A percentile compares a stretch with the other conserved stretches of the same genome.
Conservation (phyloP, 352 stramenopile genomes). For the Pythium volutum region DNA sequence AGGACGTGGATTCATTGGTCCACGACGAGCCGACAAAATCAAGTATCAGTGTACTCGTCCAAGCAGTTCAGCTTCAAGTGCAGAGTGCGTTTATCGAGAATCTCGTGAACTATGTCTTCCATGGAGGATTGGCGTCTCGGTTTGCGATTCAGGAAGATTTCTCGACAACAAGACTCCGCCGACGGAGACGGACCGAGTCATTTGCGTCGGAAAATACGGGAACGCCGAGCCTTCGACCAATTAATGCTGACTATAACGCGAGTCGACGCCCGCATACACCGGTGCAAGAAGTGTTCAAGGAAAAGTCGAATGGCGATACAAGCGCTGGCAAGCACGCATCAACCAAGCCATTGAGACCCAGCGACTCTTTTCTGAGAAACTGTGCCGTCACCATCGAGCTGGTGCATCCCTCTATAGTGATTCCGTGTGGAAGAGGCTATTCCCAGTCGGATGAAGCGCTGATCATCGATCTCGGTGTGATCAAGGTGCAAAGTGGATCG, state of each 20-base stretch:
- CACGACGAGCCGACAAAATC: slow-evolving; percentile 27
- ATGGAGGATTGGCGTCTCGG: slow-evolving; percentile 48
- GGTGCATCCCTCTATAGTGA: slow-evolving; percentile 39
- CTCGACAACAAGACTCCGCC: slow-evolving; percentile 1
- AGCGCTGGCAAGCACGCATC: not conserved
- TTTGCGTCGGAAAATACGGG: slow-evolving; percentile 13
- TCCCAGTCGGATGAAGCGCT: slow-evolving; percentile 30
- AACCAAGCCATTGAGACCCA: not conserved
- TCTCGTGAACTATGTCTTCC: slow-evolving; percentile 50
- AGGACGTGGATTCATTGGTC: not conserved
- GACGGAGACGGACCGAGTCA: slow-evolving; percentile 19
- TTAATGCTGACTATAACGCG: not conserved
- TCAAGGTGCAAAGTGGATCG: slow-evolving; percentile 24
- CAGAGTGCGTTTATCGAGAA: slow-evolving; percentile 63
- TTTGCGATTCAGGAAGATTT: slow-evolving; percentile 30
- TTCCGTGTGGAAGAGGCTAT: slow-evolving; percentile 35
- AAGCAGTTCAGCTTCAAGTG: slow-evolving; percentile 53
- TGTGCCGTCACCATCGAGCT: slow-evolving; percentile 26
- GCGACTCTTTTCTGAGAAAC: not conserved
- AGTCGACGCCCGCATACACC: not conserved
- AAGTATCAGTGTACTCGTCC: slow-evolving; percentile 36
- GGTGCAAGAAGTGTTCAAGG: not conserved
- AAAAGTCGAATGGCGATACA: not conserved
- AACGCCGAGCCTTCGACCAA: not conserved
- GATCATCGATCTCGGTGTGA: slow-evolving; percentile 51